Evolutionary conservation across 1,139 yeast genomes (phyloP).

Genomic region (Suhomyces yuchorum): DNA sequence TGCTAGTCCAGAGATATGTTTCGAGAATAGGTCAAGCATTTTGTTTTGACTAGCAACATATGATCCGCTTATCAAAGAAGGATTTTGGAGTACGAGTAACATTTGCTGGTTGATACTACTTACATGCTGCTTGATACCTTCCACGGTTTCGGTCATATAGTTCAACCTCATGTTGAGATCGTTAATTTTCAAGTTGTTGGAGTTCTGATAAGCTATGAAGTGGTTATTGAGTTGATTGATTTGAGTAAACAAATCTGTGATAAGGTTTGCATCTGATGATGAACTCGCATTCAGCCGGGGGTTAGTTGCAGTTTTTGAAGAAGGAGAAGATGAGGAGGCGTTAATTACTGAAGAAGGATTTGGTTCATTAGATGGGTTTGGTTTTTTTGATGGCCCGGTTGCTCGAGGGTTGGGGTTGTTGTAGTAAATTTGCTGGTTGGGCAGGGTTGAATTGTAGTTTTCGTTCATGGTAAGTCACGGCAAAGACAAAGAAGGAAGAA

Average conservation of each 20-base stretch:
- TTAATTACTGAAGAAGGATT: conserved; percentile 6
- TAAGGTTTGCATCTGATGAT: conserved; percentile 4
- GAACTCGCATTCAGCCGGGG: conserved; percentile 4
- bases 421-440: conserved; percentile 17
- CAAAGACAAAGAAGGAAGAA: conserved; percentile 3
- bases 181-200: conserved; percentile 26
- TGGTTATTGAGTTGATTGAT: conserved; percentile 21
- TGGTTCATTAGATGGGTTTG: conserved; percentile 9
- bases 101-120: conserved; percentile 19
- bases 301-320: conserved; percentile 3
- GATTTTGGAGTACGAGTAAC: conserved; percentile 15
- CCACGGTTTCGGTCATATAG: conserved; percentile 29
- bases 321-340: conserved; percentile 4
- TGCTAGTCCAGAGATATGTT: conserved; percentile 26
- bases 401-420: conserved; percentile 8
- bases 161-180: conserved; percentile 30
- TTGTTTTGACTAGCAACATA: conserved; percentile 14
- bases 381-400: conserved; percentile 2
- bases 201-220: conserved; percentile 23
- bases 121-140: conserved; percentile 16
- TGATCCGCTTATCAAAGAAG: conserved; percentile 7
- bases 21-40: conserved; percentile 25
- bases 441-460: conserved; percentile 14
- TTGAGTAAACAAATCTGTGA: conserved; percentile 16
- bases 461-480: conserved; percentile 17